phyloP scores from a whole-genome alignment of 257 asterid genomes.

The Rehmannia glutinosa region DNA sequence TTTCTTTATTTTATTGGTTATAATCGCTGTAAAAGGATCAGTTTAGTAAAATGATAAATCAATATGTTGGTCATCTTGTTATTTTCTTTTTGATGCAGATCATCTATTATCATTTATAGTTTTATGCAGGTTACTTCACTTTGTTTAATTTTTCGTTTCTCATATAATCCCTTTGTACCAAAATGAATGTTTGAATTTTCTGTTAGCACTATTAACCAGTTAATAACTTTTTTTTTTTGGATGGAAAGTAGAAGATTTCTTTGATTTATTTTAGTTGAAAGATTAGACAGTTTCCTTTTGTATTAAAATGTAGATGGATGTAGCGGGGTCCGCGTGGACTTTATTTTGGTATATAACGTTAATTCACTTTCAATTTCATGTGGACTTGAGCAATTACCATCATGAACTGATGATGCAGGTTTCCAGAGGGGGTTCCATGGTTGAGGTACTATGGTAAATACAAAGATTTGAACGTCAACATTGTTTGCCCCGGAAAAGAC shows the following conservation, averaged over 20 bases:
- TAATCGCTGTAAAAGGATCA: neutral
- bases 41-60: neutral
- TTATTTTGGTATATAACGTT: neutral
- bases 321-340: neutral
- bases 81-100: neutral
- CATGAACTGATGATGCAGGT: slow-evolving; percentile 49
- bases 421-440: slow-evolving; percentile 95
- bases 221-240: neutral
- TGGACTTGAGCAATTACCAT: neutral
- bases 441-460: slow-evolving; percentile 72
- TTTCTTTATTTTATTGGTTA: neutral
- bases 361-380: neutral
- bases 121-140: neutral
- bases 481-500: slow-evolving; percentile 94
- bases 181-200: neutral
- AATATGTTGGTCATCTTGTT: neutral
- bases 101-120: neutral
- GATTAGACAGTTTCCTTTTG: neutral
- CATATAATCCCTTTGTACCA: neutral
- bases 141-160: neutral
- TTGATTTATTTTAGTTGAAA: neutral
- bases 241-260: neutral
- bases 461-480: slow-evolving; percentile 54
- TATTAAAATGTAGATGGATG: neutral
- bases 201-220: neutral